Conservation (phyloP, 345 rosid species). For the Raphanus sativus region DNA sequence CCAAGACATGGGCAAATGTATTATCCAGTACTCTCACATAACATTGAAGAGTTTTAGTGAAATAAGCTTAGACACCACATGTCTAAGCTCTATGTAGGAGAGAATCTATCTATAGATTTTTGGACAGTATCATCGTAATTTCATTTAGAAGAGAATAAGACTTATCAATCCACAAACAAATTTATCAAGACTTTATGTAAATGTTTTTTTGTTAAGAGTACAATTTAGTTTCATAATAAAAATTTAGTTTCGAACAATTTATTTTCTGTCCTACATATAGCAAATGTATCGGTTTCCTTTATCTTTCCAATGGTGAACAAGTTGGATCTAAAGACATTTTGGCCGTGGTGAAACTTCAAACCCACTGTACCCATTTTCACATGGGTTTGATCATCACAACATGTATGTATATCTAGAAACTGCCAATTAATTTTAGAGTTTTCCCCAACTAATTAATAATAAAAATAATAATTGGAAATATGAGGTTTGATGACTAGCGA, state of each 20-base stretch:
- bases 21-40: constrained; percentile 17
- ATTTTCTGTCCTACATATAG: neutral
- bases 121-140: neutral
- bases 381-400: constrained; percentile 46
- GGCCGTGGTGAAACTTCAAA: constrained; percentile 42
- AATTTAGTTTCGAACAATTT: neutral
- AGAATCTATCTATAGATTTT: neutral
- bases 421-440: constrained; percentile 37
- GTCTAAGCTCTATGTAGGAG: neutral
- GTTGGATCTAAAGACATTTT: constrained; percentile 36
- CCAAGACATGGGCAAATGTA: constrained; percentile 37
- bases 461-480: constrained; percentile 18
- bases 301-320: constrained; percentile 25
- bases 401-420: constrained; percentile 44
- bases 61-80: constrained; percentile 9
- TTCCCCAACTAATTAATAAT: constrained; percentile 39
- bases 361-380: constrained; percentile 40
- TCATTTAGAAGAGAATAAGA: neutral
- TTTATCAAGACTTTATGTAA: neutral
- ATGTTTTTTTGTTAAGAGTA: neutral
- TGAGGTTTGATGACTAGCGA: constrained; percentile 32
- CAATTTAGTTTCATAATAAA: neutral
- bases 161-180: neutral
- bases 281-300: neutral
- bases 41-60: neutral